Evolutionary conservation across 2,329 filamentous ascomycete species (phyloP).

Genomic region (Coniochaeta pulveracea): DNA sequence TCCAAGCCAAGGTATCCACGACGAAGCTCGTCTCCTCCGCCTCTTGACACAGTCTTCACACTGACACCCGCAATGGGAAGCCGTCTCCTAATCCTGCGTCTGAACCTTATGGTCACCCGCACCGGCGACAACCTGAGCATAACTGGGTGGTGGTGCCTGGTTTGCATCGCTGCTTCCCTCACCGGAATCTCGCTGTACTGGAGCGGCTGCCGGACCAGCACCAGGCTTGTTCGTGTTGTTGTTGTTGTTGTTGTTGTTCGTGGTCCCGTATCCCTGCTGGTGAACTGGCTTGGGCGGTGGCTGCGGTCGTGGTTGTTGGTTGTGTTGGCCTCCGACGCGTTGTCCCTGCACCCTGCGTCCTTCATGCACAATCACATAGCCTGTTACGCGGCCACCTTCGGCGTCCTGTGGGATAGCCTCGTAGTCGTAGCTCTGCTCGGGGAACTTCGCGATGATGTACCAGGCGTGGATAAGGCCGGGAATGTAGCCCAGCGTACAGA

Average conservation of each 20-base stretch:
- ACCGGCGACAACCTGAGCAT: conserved; percentile 82
- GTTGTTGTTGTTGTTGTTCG: conserved; percentile 13
- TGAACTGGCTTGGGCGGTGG: conserved; percentile 19
- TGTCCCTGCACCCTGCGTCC: conserved; percentile 18
- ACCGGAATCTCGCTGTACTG: conserved; percentile 14
- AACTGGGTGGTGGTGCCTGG: conserved; percentile 60
- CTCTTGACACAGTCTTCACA: conserved; percentile 3
- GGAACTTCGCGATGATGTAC: conserved; percentile 93
- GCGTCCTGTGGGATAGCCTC: conserved; percentile 45
- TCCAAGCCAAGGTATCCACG: conserved; percentile 10
- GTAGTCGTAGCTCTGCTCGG: conserved; percentile 64
- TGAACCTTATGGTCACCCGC: conserved; percentile 92
- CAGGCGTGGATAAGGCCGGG: conserved; percentile 89
- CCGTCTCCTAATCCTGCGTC: conserved; percentile 36
- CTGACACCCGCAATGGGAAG: conserved; percentile 3
- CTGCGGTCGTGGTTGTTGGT: neutral
- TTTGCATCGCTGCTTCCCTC: conserved; percentile 24
- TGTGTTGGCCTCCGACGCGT: neutral
- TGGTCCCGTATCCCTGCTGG: conserved; percentile 36
- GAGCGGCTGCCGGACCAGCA: conserved; percentile 13
- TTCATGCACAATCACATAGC: conserved; percentile 67
- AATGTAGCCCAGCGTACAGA: conserved; percentile 67
- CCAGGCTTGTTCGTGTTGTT: conserved; percentile 9
- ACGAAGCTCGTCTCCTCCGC: conserved; percentile 7
- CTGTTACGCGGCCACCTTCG: conserved; percentile 47